Evolutionary conservation across 805 yeast species (phyloP).

Genomic region (Teunomyces atbi): DNA sequence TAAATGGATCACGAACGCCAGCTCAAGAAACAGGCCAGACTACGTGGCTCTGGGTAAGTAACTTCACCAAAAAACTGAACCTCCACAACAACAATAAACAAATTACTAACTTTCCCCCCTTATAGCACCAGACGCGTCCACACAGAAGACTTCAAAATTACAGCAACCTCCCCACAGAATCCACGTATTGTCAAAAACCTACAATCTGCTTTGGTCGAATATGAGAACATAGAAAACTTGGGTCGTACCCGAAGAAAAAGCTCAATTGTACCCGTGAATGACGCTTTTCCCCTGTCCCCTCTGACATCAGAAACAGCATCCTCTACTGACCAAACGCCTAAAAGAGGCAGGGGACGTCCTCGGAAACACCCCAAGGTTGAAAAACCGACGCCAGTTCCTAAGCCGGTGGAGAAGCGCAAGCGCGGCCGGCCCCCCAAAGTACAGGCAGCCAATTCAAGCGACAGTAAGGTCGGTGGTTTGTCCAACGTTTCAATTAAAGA

Average conservation of each 20-base stretch:
- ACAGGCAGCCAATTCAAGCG: not conserved
- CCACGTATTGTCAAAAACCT: conserved; percentile 13
- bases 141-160: conserved; percentile 17
- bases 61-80: not conserved
- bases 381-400: not conserved
- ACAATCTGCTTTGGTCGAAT: conserved; percentile 24
- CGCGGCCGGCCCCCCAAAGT: conserved; percentile 1
- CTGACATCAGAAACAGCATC: not conserved
- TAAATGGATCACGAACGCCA: conserved; percentile 10
- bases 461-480: not conserved
- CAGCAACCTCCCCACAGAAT: conserved; percentile 5
- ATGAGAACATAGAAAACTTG: conserved; percentile 17
- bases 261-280: not conserved
- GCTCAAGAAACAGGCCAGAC: conserved; percentile 29
- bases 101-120: conserved; percentile 13
- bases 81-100: not conserved
- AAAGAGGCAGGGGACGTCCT: not conserved
- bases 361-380: conserved; percentile 2
- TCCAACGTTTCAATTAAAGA: not conserved
- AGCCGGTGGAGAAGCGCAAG: not conserved
- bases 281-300: not conserved
- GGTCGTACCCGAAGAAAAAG: conserved; percentile 16
- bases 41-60: conserved; percentile 46
- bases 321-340: not conserved
- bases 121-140: conserved; percentile 17